phyloP scores from a whole-genome alignment of 2,329 filamentous ascomycete species.

The Tolypocladium capitatum region DNA sequence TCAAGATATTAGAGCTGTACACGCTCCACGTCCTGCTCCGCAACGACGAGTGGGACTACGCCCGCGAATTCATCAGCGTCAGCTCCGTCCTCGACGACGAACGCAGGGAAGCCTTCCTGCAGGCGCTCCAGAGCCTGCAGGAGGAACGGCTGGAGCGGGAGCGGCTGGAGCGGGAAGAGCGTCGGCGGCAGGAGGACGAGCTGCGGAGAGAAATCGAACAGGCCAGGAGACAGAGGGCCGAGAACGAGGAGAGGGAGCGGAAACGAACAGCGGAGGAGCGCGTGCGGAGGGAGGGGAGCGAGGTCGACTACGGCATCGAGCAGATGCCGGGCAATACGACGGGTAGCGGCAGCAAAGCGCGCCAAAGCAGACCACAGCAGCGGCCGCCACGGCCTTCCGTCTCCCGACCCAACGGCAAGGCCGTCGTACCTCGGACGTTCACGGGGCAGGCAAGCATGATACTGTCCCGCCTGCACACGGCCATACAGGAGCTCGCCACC shows the following conservation, averaged over 20 bases:
- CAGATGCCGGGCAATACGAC: conserved; percentile 25
- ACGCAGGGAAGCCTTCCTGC: conserved; percentile 73
- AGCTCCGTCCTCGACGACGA: conserved; percentile 87
- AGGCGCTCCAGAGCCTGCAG: conserved; percentile 69
- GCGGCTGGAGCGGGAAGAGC: conserved; percentile 47
- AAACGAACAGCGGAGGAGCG: conserved; percentile 41
- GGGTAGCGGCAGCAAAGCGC: conserved; percentile 20
- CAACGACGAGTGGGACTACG: conserved; percentile 94
- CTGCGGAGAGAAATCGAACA: conserved; percentile 44
- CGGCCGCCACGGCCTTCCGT: conserved; percentile 12
- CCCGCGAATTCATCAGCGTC: conserved; percentile 75
- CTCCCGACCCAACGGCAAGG: conserved; percentile 16
- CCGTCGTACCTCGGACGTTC: conserved; percentile 21
- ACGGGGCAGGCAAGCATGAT: conserved; percentile 37
- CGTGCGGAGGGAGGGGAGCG: conserved; percentile 35
- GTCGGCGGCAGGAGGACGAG: conserved; percentile 41
- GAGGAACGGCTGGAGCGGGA: conserved; percentile 72
- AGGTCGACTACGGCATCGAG: conserved; percentile 59
- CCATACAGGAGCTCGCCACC: conserved; percentile 36
- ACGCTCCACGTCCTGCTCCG: conserved; percentile 87
- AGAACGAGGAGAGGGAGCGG: conserved; percentile 44
- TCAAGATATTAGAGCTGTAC: conserved; percentile 91
- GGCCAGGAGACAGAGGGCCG: conserved; percentile 37
- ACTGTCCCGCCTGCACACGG: conserved; percentile 34
- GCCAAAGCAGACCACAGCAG: conserved; percentile 14